Evolutionary conservation across 2,329 filamentous ascomycete species (phyloP).

Genomic region (Colletotrichum navitas): DNA sequence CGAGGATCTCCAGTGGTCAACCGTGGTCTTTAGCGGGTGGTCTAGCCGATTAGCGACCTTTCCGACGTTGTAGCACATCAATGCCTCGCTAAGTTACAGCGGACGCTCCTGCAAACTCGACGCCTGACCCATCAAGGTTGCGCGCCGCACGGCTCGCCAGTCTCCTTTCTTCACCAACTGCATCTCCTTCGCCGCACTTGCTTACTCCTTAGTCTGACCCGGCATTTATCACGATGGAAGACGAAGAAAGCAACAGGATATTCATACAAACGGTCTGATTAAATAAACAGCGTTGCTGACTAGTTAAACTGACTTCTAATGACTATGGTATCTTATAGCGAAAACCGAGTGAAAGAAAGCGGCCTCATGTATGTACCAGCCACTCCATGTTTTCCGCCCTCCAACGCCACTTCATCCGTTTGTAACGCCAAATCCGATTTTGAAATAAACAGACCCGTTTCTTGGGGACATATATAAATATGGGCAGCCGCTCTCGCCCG

Average conservation of each 20-base stretch:
- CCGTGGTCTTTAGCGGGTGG: conserved; percentile 9
- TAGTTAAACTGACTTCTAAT: conserved; percentile 15
- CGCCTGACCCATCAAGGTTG: not conserved
- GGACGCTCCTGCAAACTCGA: not conserved
- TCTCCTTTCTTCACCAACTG: not conserved
- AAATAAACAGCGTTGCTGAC: not conserved
- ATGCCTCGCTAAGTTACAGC: conserved; percentile 18
- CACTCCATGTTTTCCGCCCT: conserved; percentile 28
- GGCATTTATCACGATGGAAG: not conserved
- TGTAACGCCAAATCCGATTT: conserved; percentile 18
- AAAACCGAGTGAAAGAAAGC: conserved; percentile 36
- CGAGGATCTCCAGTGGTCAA: not conserved
- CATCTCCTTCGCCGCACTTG: not conserved
- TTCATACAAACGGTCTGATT: not conserved
- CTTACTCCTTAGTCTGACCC: too few relatives aligned
- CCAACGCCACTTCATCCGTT: conserved; percentile 26
- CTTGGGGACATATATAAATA: not conserved
- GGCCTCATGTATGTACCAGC: conserved; percentile 36
- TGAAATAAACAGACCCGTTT: not conserved
- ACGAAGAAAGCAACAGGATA: not conserved
- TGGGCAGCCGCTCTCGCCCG: not conserved
- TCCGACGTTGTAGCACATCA: conserved; percentile 24
- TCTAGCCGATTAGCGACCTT: conserved; percentile 10
- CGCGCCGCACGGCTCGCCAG: not conserved
- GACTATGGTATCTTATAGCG: conserved; percentile 34